These are phyloP conservation scores for Ophiocordyceps sinensis DNA, from an alignment of 2,329 filamentous ascomycete species.

Conservation along the genomic window DNA sequence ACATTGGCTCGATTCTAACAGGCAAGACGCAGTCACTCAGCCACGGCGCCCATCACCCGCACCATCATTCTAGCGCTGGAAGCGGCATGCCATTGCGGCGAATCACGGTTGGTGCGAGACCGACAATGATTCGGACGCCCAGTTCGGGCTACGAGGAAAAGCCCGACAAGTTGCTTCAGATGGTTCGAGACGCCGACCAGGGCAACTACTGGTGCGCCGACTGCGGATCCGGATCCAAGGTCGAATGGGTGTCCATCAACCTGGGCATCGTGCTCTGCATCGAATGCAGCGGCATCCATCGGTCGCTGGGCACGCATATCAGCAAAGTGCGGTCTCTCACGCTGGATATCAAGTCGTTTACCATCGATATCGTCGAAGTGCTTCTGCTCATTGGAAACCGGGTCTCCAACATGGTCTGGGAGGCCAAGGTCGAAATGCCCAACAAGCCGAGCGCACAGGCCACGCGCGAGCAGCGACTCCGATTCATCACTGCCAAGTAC, in stretches of 20 bases:
- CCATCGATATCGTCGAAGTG: slow-evolving; percentile 89
- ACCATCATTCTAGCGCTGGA: slow-evolving; percentile 28
- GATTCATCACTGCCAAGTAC: slow-evolving; percentile 92
- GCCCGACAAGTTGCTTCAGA: slow-evolving; percentile 72
- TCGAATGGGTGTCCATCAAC: slow-evolving; percentile 98
- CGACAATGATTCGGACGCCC: slow-evolving; percentile 51
- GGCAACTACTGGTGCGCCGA: slow-evolving; percentile 92
- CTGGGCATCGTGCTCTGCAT: slow-evolving; percentile 93
- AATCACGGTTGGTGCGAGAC: slow-evolving; percentile 82
- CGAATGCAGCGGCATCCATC: slow-evolving; percentile 94
- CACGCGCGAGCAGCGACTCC: slow-evolving; percentile 78
- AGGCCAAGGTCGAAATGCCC: slow-evolving; percentile 62
- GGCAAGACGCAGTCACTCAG: slow-evolving; percentile 71
- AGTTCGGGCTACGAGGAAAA: slow-evolving; percentile 68
- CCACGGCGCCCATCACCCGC: slow-evolving; percentile 35
- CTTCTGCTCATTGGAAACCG: slow-evolving; percentile 84
- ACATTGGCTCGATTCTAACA: slow-evolving; percentile 85
- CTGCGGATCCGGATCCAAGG: slow-evolving; percentile 80
- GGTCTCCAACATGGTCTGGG: slow-evolving; percentile 94
- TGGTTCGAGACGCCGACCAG: slow-evolving; percentile 77
- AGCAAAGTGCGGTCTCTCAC: slow-evolving; percentile 94
- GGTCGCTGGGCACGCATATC: slow-evolving; percentile 91
- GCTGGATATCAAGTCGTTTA: slow-evolving; percentile 90
- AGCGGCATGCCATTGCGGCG: slow-evolving; percentile 57
- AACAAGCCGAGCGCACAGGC: slow-evolving; percentile 64